Evolutionary conservation across 148 eudicot genomes (phyloP).

Genomic region (Cornus kousa): DNA sequence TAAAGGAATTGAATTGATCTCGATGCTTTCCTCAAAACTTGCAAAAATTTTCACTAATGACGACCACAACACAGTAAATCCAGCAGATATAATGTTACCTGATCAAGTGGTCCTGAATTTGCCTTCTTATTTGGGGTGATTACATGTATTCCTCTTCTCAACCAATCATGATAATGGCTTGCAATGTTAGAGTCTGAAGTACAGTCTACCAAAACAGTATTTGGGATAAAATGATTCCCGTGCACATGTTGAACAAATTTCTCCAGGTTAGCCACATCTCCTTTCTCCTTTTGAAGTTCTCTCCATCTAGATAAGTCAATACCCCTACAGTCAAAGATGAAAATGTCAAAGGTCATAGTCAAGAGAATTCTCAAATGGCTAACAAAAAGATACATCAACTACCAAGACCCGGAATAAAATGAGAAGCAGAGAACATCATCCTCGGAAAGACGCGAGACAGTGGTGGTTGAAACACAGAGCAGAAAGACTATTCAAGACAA

Average conservation of each 20-base stretch:
- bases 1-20: too few species aligned
- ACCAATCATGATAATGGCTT: slow-evolving; percentile 84
- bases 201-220: slow-evolving; percentile 85
- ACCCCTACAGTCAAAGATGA: slow-evolving; percentile 43
- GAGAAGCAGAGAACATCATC: not conserved
- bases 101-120: slow-evolving; percentile 98
- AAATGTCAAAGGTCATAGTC: slow-evolving; percentile 3
- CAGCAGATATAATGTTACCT: slow-evolving; percentile 38
- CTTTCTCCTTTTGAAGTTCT: slow-evolving; percentile 61
- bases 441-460: not conserved
- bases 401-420: not conserved
- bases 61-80: not conserved
- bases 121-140: slow-evolving; percentile 97
- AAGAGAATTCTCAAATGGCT: not conserved
- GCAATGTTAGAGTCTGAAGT: slow-evolving; percentile 77
- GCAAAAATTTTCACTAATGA: not conserved
- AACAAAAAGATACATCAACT: not conserved
- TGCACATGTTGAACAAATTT: slow-evolving; percentile 81
- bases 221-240: slow-evolving; percentile 86
- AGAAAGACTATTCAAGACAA: too few species aligned
- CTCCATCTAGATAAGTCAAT: slow-evolving; percentile 86
- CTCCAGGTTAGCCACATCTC: slow-evolving; percentile 74
- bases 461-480: not conserved
- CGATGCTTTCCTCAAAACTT: not conserved
- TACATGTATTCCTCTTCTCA: slow-evolving; percentile 79